These are phyloP conservation scores for Lepiota subincarnata DNA, from an alignment of 768 basidiomycete species.

Conservation along the genomic window DNA sequence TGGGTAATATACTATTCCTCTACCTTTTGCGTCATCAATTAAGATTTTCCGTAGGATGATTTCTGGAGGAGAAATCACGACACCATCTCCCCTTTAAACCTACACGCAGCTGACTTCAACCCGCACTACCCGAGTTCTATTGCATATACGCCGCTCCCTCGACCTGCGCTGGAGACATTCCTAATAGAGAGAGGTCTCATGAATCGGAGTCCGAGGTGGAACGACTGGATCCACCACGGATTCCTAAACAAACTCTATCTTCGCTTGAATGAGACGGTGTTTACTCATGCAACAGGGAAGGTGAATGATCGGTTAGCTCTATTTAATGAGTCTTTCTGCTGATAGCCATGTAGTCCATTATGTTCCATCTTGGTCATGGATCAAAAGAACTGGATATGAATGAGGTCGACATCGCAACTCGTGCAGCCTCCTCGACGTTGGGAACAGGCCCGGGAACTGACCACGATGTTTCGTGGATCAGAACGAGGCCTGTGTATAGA, in stretches of 20 bases:
- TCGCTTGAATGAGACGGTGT: constrained; percentile 65
- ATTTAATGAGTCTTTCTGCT: constrained; percentile 1
- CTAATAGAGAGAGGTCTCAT: constrained; percentile 58
- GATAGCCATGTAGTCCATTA: constrained; percentile 41
- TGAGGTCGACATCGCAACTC: constrained; percentile 53
- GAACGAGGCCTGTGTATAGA: constrained; percentile 56
- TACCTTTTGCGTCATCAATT: not conserved
- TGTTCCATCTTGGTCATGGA: constrained; percentile 58
- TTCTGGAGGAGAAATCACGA: constrained; percentile 68
- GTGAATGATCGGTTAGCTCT: not conserved
- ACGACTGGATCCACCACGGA: constrained; percentile 56
- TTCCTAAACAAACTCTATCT: constrained; percentile 72
- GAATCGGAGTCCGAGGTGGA: constrained; percentile 36
- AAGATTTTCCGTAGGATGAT: constrained; percentile 53
- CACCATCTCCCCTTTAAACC: constrained; percentile 45
- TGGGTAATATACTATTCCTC: constrained; percentile 47
- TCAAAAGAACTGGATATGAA: constrained; percentile 56
- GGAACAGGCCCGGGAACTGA: constrained; percentile 73
- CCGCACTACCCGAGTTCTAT: constrained; percentile 70
- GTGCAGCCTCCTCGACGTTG: constrained; percentile 46
- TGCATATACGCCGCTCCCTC: constrained; percentile 65
- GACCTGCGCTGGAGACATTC: constrained; percentile 61
- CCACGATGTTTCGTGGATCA: constrained; percentile 58
- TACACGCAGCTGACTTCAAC: constrained; percentile 58
- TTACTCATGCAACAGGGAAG: constrained; percentile 18